Base-by-base conservation (phyloP, 495 filamentous ascomycete genomes). In the Penicillium argentinense region DNA sequence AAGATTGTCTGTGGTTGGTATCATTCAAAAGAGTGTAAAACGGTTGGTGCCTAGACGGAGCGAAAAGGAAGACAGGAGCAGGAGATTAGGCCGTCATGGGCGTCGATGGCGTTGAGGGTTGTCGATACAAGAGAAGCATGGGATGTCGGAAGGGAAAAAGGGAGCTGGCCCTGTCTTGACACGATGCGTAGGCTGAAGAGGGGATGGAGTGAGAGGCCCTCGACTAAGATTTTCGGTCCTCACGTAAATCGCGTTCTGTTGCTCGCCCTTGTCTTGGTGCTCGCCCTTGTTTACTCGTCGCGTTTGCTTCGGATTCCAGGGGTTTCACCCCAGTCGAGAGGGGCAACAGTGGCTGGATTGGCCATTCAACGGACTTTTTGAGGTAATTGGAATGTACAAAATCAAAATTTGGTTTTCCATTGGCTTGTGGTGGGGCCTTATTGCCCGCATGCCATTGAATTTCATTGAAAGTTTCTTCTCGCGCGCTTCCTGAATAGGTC, bases 21-120 rank as follows among this genome's bases (percentile, higher is more conserved):
- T 25, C 17, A 23, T 45, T 5, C 14, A 45, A 51, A 45, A 50
- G 54, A 54, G 44, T 29, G 55, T 17, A 39, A 18, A 18, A 19
- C 4, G 11, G 14, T 25, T 4, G 39, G 29, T 41, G 26, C 28
- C 26, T 9, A 1, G 9, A 41, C 3, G 9, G 39, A 36, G 26
- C 9, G 9, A 57, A 60, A 63, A 9, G 57, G 58, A 50, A 36
- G 60, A 57, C 50, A 39, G 39, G 60, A 51, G 53, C 47, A 55
- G 45, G 53, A n/a, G 19, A 44, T 45, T 51, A 42, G 38, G 33
- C 33, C 33, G 33, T 36, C 33, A 36, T 36, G 1, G 17, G 33
- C 37, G 47, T 47, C 32, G 37, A 34, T 17, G 13, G 22, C 11
- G 51, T 39, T 28, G 19, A 19, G 25, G 21, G 22, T 18, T 42